Evolutionary conservation across 2,329 filamentous ascomycete genomes (phyloP), one percentile per base, ranked within the genome.

Genomic region (Dactylella cylindrospora): DNA sequence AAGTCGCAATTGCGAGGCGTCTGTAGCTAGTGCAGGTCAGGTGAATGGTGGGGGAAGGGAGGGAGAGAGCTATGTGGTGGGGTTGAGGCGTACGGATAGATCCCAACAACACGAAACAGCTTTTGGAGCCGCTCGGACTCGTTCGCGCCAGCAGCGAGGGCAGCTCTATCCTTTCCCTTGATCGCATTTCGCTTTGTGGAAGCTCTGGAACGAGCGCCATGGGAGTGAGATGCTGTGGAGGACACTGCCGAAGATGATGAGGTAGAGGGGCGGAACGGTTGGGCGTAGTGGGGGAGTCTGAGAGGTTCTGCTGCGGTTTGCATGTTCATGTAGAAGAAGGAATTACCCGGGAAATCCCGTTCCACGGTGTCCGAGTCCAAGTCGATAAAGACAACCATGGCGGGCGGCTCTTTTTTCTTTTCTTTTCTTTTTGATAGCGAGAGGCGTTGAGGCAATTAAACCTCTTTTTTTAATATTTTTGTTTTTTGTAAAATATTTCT

Each of bases 361-460:
- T 61, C 55, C 28, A 61, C 55, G 17, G 55, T 61, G 47, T 61
- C 55, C 17, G 47, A 47, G 55, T 61, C 55, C 47, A 61, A 36
- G 41, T 61, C 55, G 41, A 61, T 61, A 29, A 61, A 61, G 41
- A 61, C 47, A 32, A 61, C 55, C 55, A 61, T 61, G n/a, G n/a
- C n/a, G n/a, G n/a, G n/a, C n/a, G n/a, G n/a, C n/a, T n/a, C n/a
- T 43, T 52, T 9, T 35, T n/a, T 5, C 17, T 10, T 13, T 47
- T 39, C 3, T 33, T 47, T 32, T 19, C 36, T 25, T 41, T 31
- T 3, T 44, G 28, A 19, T 19, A 43, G 19, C 10, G 10, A 23
- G n/a, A n/a, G n/a, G n/a, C n/a, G n/a, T n/a, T n/a, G n/a, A n/a
- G n/a, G n/a, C n/a, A n/a, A n/a, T n/a, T n/a, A n/a, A n/a, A n/a